Evolutionary conservation across 805 yeast genomes (phyloP), one percentile per base, ranked within the genome.

Genomic region (Kodamaea laetipori): DNA sequence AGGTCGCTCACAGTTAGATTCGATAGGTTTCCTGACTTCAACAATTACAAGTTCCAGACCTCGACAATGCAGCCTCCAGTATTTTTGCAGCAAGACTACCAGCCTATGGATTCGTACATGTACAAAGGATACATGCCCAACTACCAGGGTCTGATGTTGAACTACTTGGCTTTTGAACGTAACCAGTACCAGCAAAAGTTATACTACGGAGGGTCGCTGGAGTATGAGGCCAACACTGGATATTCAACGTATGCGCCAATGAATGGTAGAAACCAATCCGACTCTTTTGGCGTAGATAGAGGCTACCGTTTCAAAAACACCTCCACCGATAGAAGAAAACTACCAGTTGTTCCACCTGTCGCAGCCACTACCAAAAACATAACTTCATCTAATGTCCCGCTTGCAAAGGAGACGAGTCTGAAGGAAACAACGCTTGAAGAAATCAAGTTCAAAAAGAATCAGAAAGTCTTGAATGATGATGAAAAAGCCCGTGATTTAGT

Each of bases 1-100:
- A 64, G 90, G 30, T 63, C 68, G 5, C 61, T 83, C 23, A 79
- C 83, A 3, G 88, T 83, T 1, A 59, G 88, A 17, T 80, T 67
- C 54, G 88, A 83, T 54, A 70, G 72, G 48, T 74, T 66, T 46
- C 82, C 82, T 1, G 71, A 66, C 37, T 61, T 63, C 45, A 62
- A 63, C 41, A 62, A 63, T 36, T 54, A 64, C 59, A 59, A 50
- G 12, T 33, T 58, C 17, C 67, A 63, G 46, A 62, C 18, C 21
- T 30, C 34, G 9, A 15, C 34, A 6, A 30, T 30, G 19, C 34
- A 30, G n/a, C 11, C 30, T 26, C 15, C 30, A 19, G 13, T 40
- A 3, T 30, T 30, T 15, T 13, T 30, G 34, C 34, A 30, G 34
- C 26, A 36, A 16, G 15, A 47, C 39, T 25, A 37, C 18, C 35